Evolutionary conservation across 805 yeast genomes (phyloP), one percentile per base, ranked within the genome.

Genomic region (Myxozyma mucilagina): DNA sequence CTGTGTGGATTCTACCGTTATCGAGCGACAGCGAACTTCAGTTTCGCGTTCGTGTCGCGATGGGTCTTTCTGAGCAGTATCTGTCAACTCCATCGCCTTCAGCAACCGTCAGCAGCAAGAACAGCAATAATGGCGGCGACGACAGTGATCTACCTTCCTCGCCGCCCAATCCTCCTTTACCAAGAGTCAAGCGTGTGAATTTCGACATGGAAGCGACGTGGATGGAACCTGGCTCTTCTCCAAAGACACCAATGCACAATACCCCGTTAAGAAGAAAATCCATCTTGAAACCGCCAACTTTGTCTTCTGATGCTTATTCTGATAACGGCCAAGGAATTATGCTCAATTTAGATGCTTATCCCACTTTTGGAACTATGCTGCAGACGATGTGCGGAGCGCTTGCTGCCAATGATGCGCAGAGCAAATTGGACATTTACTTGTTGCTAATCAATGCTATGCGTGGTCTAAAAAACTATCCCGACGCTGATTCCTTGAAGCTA

Each of bases 401-500:
- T 20, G 50, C 36, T 10, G 43, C 59, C 7, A 52, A 63, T 24
- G 66, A 63, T 41, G 14, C 49, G 43, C 47, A 31, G n/a, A 56
- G 60, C 35, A 63, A 63, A 45, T 35, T 60, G 38, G 66, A 63
- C 34, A 47, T 60, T 5, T 63, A 63, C 20, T 47, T 35, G 16
- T 56, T 57, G 35, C 52, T 63, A 5, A 49, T 47, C 41, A 39
- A 42, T 31, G 53, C 56, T 6, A 32, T 63, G 8, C 52, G 66
- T 11, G 56, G 59, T 5, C 35, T 48, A 29, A 50, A 44, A 32
- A 32, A 51, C 16, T 53, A 53, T 47, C 61, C 66, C 3, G 61
- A 60, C 20, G 47, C 59, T 6, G 24, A 49, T n/a, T 47, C 53
- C 1, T n/a, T 63, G 13, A 32, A 50, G 35, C 35, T 34, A 9